These are phyloP conservation scores for Deinandra increscens DNA, from an alignment of 129 eudicot species.

Conservation along the genomic window DNA sequence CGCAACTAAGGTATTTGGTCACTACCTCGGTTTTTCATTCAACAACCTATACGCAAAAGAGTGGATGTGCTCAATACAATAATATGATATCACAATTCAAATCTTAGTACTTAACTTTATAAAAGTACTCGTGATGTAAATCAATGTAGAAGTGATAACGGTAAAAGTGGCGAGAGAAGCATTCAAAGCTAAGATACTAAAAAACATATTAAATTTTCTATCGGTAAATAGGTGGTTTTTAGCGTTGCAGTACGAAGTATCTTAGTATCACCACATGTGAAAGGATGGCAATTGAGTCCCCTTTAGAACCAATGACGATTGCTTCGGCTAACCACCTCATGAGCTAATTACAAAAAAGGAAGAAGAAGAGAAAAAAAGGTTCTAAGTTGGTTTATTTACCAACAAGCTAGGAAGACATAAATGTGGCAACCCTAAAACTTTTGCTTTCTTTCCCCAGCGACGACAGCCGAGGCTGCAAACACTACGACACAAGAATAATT, in stretches of 20 bases:
- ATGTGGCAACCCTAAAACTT: too few species aligned
- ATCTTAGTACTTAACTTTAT: background rate
- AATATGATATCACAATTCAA: slow-evolving; percentile 11
- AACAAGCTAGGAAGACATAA: slow-evolving; percentile 8
- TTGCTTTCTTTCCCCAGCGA: too few species aligned
- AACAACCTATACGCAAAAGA: slow-evolving; percentile 46
- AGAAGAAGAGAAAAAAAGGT: too few species aligned
- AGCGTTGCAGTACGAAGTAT: slow-evolving; percentile 41
- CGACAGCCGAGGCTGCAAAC: too few species aligned
- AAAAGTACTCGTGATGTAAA: slow-evolving; percentile 1
- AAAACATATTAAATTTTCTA: background rate
- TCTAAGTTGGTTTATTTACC: slow-evolving; percentile 2
- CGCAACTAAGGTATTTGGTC: too few species aligned
- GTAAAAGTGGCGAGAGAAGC: slow-evolving; percentile 4
- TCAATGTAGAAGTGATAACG: slow-evolving; percentile 16
- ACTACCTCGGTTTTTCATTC: too few species aligned
- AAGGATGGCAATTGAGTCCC: slow-evolving; percentile 30
- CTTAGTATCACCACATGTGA: slow-evolving; percentile 36
- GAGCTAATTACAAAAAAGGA: slow-evolving; percentile 34
- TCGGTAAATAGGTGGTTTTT: slow-evolving; percentile 12
- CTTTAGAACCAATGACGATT: slow-evolving; percentile 29
- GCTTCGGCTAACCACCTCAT: slow-evolving; percentile 29
- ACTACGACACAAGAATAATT: too few species aligned
- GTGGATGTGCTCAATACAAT: slow-evolving; percentile 14
- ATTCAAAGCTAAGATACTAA: slow-evolving; percentile 3